phyloP scores from a whole-genome alignment of 345 rosid species.

The Nephelium lappaceum region DNA sequence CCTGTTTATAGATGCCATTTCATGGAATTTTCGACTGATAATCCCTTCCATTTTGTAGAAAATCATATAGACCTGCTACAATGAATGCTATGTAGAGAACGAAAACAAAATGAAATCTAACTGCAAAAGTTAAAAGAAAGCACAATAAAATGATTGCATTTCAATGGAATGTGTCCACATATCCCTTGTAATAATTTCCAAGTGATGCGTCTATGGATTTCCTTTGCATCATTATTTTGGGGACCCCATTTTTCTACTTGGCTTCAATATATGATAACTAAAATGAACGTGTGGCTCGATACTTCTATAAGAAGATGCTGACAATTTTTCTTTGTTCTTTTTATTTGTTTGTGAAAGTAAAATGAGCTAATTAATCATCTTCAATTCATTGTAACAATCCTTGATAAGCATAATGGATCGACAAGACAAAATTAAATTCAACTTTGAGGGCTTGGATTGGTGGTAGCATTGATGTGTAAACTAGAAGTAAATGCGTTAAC shows the following conservation, averaged over 20 bases:
- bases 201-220: slow-evolving; percentile 22
- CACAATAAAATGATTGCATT: slow-evolving; percentile 29
- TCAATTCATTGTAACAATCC: slow-evolving; percentile 28
- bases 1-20: neutral
- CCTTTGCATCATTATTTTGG: slow-evolving; percentile 11
- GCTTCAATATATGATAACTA: slow-evolving; percentile 16
- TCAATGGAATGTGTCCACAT: slow-evolving; percentile 24
- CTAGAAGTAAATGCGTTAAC: no score
- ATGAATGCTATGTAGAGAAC: neutral
- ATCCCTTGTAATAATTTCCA: slow-evolving; percentile 32
- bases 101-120: slow-evolving; percentile 15
- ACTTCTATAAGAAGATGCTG: neutral
- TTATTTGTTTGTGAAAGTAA: neutral
- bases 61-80: neutral
- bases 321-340: neutral
- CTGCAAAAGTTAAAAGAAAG: slow-evolving; percentile 12
- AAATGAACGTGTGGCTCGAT: slow-evolving; percentile 38
- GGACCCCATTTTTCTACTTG: slow-evolving; percentile 16
- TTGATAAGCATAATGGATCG: slow-evolving; percentile 18
- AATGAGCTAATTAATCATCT: slow-evolving; percentile 24
- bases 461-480: no score
- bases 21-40: neutral
- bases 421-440: slow-evolving; percentile 1
- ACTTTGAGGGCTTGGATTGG: neutral
- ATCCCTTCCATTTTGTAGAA: neutral